Base-by-base conservation (phyloP, 2,329 filamentous ascomycete genomes). In the Tolypocladium nubicola region DNA sequence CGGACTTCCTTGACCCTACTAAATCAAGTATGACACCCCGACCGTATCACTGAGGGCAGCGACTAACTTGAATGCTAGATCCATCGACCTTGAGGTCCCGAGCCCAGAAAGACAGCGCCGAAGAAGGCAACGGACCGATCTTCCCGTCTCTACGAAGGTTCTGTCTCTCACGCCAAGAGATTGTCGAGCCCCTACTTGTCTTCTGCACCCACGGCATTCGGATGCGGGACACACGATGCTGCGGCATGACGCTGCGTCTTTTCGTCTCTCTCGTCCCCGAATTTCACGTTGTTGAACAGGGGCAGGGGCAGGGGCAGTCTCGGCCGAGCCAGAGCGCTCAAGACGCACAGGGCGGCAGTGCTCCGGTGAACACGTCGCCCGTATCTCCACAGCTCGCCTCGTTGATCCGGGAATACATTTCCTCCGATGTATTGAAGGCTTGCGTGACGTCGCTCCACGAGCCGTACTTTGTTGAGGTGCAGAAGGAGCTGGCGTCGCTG, bases 381-480 rank as follows among this genome's bases (percentile, higher is more conserved):
- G 79, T 84, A 3, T 74, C 80, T 0, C 66, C 74, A 0, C 74
- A 78, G 35, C 84, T 85, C 16, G 79, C 84, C 1, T 74, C 79
- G 9, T 87, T 80, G 9, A 89, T 97, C 61, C 86, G 92, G 55
- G 90, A 96, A 67, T 99, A 92, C 71, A 92, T 97, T 67, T 90
- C 86, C 55, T 85, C 85, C 6, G 89, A 96, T 63, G 90, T 97
- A 2, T 81, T 99, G 54, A 90, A 92, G 74, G 90, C 91, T 0
- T 93, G 89, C 66, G 89, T 97, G 68, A 89, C 87, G 1, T 95
- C 89, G 2, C 84, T 99, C 54, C 89, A 97, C 72, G 94, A 99
- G 63, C 87, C 90, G 0, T 97, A 97, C 71, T 99, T 97, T 71
- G 92, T 97, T 39, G 94, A 99, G 64, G 83, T 95, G 61, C 94